Percentiles rank a stretch among this genome's conserved stretches.
phyloP scores from a whole-genome alignment of 2,329 filamentous ascomycete species.

The Aureobasidium mangrovei region DNA sequence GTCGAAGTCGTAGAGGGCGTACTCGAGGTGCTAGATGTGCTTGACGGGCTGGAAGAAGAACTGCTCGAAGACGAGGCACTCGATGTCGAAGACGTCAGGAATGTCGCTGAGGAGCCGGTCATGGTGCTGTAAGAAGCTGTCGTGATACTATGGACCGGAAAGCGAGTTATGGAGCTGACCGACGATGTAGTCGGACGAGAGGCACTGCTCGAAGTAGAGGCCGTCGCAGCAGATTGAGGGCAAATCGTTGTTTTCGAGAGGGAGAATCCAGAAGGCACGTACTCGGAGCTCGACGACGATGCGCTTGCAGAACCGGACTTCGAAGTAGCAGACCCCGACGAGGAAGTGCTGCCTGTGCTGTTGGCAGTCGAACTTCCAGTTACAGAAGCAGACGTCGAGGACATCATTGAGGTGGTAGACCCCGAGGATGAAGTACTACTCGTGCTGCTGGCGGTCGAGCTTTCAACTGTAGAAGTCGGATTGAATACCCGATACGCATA shows the following conservation, averaged over 20 bases:
- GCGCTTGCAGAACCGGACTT: background rate
- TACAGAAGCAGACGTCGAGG: background rate
- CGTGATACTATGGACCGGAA: too few relatives aligned
- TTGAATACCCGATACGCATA: background rate
- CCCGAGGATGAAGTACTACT: background rate
- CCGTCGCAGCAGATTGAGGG: background rate
- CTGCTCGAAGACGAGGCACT: background rate
- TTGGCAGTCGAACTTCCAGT: background rate
- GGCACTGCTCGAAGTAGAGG: too few relatives aligned
- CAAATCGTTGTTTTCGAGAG: constrained; percentile 4
- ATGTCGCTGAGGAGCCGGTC: background rate
- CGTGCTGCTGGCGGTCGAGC: background rate
- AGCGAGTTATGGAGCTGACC: too few relatives aligned
- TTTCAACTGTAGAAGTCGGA: background rate
- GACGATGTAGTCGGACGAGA: too few relatives aligned
- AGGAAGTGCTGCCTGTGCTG: background rate
- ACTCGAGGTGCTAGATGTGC: background rate
- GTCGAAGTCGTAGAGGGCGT: background rate
- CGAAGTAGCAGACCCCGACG: background rate
- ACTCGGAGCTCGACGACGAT: constrained; percentile 1
- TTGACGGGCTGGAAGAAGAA: background rate
- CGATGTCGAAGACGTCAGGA: background rate
- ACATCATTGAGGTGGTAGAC: background rate
- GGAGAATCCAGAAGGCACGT: background rate
- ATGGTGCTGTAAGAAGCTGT: too few relatives aligned